Percentiles rank a stretch among this genome's conserved stretches.
phyloP scores from a whole-genome alignment of 2,329 filamentous ascomycete species.

The Trichophyton equinum region DNA sequence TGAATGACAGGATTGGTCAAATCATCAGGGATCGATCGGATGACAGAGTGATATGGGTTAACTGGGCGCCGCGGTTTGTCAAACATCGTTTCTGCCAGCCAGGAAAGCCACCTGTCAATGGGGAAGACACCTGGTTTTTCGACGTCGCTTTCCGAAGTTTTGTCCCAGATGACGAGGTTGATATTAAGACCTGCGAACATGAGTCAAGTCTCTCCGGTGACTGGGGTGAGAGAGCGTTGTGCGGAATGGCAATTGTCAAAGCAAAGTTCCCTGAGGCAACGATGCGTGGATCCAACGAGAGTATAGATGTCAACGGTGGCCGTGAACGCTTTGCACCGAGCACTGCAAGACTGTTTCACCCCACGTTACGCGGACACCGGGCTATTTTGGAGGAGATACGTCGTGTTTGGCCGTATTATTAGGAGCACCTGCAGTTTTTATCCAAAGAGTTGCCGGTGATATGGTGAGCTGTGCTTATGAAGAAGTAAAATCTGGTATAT shows the following conservation, averaged over 20 bases:
- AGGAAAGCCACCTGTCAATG: slow-evolving; percentile 10
- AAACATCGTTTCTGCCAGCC: slow-evolving; percentile 20
- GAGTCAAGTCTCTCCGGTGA: slow-evolving; percentile 3
- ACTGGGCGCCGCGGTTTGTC: slow-evolving; percentile 17
- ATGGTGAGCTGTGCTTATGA: not conserved
- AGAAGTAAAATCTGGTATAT: not conserved
- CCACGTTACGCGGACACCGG: slow-evolving; percentile 17
- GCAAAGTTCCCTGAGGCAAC: slow-evolving; percentile 5
- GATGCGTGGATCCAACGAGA: not conserved
- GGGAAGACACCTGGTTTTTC: slow-evolving; percentile 20
- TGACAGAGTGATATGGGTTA: slow-evolving; percentile 15
- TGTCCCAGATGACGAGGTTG: slow-evolving; percentile 4
- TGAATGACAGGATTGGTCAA: slow-evolving; percentile 19
- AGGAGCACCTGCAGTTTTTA: not conserved
- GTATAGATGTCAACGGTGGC: not conserved
- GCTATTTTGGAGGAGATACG: slow-evolving; percentile 16
- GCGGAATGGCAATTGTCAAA: slow-evolving; percentile 9
- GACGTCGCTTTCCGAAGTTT: slow-evolving; percentile 13
- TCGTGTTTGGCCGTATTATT: slow-evolving; percentile 8
- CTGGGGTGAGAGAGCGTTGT: slow-evolving; percentile 9
- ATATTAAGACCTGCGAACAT: slow-evolving; percentile 6
- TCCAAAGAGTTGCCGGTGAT: not conserved
- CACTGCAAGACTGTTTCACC: slow-evolving; percentile 17
- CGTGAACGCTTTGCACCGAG: slow-evolving; percentile 6
- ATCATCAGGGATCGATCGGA: slow-evolving; percentile 16